A percentile compares a stretch with the other conserved stretches of the same genome.
Evolutionary conservation across 257 asterid genomes (phyloP).

Genomic region (Primulina huaijiensis): DNA sequence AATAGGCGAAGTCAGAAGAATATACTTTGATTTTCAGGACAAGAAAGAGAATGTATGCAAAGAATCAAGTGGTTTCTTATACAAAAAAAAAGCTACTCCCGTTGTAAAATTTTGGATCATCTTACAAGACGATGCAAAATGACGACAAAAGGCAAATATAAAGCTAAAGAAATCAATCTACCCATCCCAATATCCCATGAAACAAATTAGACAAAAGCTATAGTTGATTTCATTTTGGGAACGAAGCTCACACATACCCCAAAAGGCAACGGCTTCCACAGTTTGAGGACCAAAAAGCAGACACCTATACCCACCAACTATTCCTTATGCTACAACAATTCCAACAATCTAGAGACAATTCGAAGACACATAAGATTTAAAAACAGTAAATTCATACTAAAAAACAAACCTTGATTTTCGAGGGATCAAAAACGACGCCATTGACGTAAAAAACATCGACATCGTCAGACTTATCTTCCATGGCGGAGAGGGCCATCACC

Average conservation of each 20-base stretch:
- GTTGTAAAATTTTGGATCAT: neutral
- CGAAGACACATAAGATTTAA: neutral
- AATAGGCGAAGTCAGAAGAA: neutral
- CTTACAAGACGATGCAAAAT: neutral
- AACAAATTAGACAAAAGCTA: neutral
- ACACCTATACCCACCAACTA: no score
- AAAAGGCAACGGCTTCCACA: neutral
- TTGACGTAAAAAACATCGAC: conserved; percentile 44
- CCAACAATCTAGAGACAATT: neutral
- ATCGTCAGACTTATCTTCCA: conserved; percentile 38
- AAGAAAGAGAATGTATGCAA: neutral
- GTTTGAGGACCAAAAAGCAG: no score
- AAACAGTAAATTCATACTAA: neutral
- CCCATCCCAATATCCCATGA: neutral
- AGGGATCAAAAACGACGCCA: conserved; percentile 59
- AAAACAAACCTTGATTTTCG: conserved; percentile 59
- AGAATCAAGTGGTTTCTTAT: neutral
- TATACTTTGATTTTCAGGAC: neutral
- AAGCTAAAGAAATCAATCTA: neutral
- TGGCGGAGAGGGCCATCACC: conserved; percentile 59
- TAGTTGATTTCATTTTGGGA: neutral
- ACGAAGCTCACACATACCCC: neutral
- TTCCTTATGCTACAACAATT: no score
- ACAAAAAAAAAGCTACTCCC: neutral
- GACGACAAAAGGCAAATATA: no score